phyloP scores from a whole-genome alignment of 2,329 filamentous ascomycete genomes.

The Nemania diffusa region DNA sequence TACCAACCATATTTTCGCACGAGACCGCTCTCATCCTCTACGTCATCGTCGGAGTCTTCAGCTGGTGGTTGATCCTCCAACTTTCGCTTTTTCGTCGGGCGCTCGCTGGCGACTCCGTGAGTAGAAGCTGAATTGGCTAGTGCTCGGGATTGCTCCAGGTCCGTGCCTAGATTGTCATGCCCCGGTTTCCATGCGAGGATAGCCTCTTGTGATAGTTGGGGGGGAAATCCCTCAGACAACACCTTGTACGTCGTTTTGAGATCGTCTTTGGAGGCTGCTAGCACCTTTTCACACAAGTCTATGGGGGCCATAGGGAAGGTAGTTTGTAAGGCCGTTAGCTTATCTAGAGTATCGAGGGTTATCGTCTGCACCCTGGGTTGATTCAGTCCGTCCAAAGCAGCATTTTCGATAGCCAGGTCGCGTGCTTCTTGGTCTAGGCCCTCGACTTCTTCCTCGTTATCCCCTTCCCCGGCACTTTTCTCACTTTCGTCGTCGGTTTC shows the following conservation, averaged over 20 bases:
- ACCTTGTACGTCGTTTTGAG: constrained; percentile 53
- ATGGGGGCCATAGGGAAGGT: constrained; percentile 57
- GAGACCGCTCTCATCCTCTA: constrained; percentile 38
- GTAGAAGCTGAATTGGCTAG: not conserved
- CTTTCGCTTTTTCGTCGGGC: constrained; percentile 34
- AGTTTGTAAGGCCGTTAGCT: constrained; percentile 51
- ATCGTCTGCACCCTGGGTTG: not conserved
- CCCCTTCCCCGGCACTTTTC: constrained; percentile 45
- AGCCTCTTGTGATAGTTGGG: constrained; percentile 43
- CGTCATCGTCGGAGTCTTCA: constrained; percentile 41
- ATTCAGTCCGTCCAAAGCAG: constrained; percentile 33
- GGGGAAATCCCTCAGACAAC: constrained; percentile 49
- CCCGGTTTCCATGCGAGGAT: constrained; percentile 29
- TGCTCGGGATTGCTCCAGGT: not conserved
- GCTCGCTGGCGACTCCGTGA: not conserved
- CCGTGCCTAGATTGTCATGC: not conserved
- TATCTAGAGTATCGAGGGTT: constrained; percentile 47
- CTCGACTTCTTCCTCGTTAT: not conserved
- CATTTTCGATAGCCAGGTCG: constrained; percentile 55
- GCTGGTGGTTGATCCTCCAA: constrained; percentile 42
- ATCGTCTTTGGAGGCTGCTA: constrained; percentile 51
- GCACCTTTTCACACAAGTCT: constrained; percentile 51
- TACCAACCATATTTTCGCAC: constrained; percentile 32
- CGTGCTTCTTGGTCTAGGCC: constrained; percentile 56
- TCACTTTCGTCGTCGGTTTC: constrained; percentile 38